Base-by-base conservation (phyloP, 1,284 basidiomycete genomes). In the Ceratobasidium sp. region DNA sequence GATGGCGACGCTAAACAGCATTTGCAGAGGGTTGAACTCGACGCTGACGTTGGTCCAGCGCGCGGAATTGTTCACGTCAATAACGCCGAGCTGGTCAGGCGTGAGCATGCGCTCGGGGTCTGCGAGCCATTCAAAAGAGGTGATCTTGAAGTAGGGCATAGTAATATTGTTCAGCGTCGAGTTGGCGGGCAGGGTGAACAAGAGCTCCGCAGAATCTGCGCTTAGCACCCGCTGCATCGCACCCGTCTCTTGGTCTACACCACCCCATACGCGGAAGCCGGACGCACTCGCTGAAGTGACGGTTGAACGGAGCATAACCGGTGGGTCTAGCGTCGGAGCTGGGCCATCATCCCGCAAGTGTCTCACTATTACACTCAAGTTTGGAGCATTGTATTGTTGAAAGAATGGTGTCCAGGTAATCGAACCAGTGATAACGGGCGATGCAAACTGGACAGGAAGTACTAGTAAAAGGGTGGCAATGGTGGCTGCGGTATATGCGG, bases 101-200 rank as follows among this genome's bases (percentile, higher is more conserved):
- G 41, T 31, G 9, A 49, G 24, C 39, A 19, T 24, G 8, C 27
- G 7, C 31, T 64, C 46, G 43, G 62, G 62, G 48, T 64, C 29
- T 31, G 13, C 41, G 13, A 64, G 14, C 41, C 62, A 64, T 14
- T 64, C 43, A n/a, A 64, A 64, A 14, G 37, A n/a, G n/a, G 14
- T 34, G 27, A 64, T 27, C 31, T 64, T 29, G 46, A 64, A 64
- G 46, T 49, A 64, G 16, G 62, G 62, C 37, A 64, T 27, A 16
- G 62, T 49, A 27, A 49, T 31, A 14, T 64, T 64, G 31, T 64
- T 49, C 27, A 64, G 29, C 13, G 62, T 64, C 14, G 62, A 24
- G 43, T 64, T 64, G 46, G 41, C 29, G n/a, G 62, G 62, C 6
- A 64, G 31, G 41, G 62, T 64, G 27, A 31, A 58, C n/a, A 58